A percentile compares a stretch with the other conserved stretches of the same genome.
Conservation (phyloP, 2,329 filamentous ascomycete species). For the Aaosphaeria pasadenensis region DNA sequence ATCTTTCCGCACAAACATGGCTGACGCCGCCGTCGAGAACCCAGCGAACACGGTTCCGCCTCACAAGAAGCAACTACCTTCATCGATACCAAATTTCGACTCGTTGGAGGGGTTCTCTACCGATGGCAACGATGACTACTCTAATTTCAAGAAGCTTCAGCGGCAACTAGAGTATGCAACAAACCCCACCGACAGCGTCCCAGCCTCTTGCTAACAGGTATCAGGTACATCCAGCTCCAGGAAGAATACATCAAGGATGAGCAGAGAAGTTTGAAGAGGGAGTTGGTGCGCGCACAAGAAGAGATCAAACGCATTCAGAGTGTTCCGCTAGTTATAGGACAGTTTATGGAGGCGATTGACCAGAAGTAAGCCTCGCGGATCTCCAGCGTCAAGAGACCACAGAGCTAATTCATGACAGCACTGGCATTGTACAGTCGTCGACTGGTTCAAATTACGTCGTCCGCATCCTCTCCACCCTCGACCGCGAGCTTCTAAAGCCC, state of each 20-base stretch:
- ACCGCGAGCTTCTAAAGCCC: constrained; percentile 96
- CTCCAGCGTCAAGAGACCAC: background rate
- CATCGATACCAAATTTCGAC: constrained; percentile 84
- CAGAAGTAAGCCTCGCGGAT: constrained; percentile 71
- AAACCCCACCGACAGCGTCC: background rate
- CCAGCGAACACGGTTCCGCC: constrained; percentile 69
- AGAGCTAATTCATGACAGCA: constrained; percentile 54
- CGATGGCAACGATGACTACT: constrained; percentile 89
- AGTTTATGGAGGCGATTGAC: constrained; percentile 99
- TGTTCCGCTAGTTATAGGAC: constrained; percentile 94
- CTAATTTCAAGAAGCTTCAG: constrained; percentile 92
- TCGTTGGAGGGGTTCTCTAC: constrained; percentile 78
- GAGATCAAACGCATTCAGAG: constrained; percentile 99
- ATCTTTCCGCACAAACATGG: constrained; percentile 56
- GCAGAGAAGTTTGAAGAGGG: constrained; percentile 94
- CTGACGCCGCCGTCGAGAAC: constrained; percentile 81
- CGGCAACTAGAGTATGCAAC: constrained; percentile 80
- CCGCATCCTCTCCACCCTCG: constrained; percentile 94
- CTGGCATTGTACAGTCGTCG: constrained; percentile 96
- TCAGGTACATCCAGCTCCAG: constrained; percentile 89
- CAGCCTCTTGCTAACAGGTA: constrained; percentile 22
- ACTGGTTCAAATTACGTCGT: constrained; percentile 99
- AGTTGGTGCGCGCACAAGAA: constrained; percentile 94
- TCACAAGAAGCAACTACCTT: constrained; percentile 76
- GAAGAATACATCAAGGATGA: constrained; percentile 99